These are phyloP conservation scores for Tricharina praecox DNA, from an alignment of 495 filamentous ascomycete species.

Conservation along the genomic window DNA sequence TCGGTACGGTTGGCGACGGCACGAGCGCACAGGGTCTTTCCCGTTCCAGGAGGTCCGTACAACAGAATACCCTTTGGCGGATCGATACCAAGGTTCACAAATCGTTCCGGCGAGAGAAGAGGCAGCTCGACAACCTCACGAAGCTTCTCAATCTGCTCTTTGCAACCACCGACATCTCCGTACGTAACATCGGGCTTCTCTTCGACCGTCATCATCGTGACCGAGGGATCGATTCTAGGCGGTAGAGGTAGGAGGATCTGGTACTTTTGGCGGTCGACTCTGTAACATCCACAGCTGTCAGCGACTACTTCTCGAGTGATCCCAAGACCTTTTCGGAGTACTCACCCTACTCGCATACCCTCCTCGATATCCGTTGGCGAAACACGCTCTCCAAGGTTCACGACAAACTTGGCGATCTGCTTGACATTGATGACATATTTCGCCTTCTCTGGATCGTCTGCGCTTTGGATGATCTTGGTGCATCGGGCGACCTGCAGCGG, in stretches of 20 bases:
- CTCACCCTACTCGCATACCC: slow-evolving; percentile 84
- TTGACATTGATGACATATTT: slow-evolving; percentile 99
- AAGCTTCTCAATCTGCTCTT: slow-evolving; percentile 98
- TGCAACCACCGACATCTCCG: slow-evolving; percentile 95
- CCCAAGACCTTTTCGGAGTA: background rate
- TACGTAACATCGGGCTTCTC: slow-evolving; percentile 99
- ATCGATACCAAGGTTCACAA: slow-evolving; percentile 94
- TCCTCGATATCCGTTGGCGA: slow-evolving; percentile 98
- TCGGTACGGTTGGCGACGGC: slow-evolving; percentile 95
- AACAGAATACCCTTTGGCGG: slow-evolving; percentile 93
- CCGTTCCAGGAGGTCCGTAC: slow-evolving; percentile 92
- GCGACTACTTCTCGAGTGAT: background rate
- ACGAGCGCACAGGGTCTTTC: slow-evolving; percentile 93
- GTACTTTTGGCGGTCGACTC: slow-evolving; percentile 96
- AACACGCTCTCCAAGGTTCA: slow-evolving; percentile 92
- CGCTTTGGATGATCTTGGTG: slow-evolving; percentile 97
- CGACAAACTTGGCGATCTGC: slow-evolving; percentile 98
- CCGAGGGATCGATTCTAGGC: slow-evolving; percentile 95
- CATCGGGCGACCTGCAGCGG: slow-evolving; percentile 93
- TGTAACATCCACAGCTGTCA: slow-evolving; percentile 25
- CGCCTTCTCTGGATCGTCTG: slow-evolving; percentile 92
- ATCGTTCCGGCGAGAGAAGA: slow-evolving; percentile 84
- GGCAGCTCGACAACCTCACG: slow-evolving; percentile 98
- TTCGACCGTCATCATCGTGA: slow-evolving; percentile 99
- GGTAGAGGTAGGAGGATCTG: slow-evolving; percentile 95